Conservation (phyloP, 192 early-diverging fungal species). For the Entophlyctis luteolus region DNA sequence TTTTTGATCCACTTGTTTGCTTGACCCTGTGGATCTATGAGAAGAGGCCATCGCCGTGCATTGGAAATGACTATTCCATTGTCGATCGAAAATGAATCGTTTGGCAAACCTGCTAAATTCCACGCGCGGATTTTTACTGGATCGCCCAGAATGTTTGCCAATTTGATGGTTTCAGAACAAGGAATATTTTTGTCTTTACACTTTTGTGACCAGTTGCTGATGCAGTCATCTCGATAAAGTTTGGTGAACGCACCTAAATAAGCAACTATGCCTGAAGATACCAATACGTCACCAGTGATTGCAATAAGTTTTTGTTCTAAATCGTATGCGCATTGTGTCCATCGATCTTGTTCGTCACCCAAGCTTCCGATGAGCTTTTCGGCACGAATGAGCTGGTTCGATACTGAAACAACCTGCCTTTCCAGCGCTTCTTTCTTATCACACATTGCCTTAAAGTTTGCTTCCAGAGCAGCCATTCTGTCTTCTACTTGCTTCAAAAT, state of each 20-base stretch:
- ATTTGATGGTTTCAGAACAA: constrained; percentile 52
- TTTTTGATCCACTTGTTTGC: constrained; percentile 63
- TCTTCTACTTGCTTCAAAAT: constrained; percentile 60
- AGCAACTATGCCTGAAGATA: constrained; percentile 57
- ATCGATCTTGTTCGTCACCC: constrained; percentile 55
- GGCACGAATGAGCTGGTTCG: constrained; percentile 57
- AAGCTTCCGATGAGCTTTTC: constrained; percentile 60
- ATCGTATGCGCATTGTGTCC: constrained; percentile 55
- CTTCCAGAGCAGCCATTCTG: constrained; percentile 51
- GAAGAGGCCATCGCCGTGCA: constrained; percentile 55
- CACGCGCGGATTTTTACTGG: constrained; percentile 53
- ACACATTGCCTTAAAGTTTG: constrained; percentile 52
- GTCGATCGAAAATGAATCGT: constrained; percentile 61
- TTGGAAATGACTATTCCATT: constrained; percentile 58
- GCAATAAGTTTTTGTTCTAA: constrained; percentile 48
- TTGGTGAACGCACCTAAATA: constrained; percentile 62
- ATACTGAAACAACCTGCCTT: constrained; percentile 56
- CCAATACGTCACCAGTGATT: constrained; percentile 57
- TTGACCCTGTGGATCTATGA: constrained; percentile 63
- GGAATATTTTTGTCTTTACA: constrained; percentile 50
- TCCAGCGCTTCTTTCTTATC: constrained; percentile 57
- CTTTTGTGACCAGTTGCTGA: constrained; percentile 42
- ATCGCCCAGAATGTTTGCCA: constrained; percentile 51
- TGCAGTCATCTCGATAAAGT: constrained; percentile 54
- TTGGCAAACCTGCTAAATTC: constrained; percentile 55